Evolutionary conservation across 2,329 filamentous ascomycete species (phyloP).

Genomic region (Sporothrix brunneoviolacea): DNA sequence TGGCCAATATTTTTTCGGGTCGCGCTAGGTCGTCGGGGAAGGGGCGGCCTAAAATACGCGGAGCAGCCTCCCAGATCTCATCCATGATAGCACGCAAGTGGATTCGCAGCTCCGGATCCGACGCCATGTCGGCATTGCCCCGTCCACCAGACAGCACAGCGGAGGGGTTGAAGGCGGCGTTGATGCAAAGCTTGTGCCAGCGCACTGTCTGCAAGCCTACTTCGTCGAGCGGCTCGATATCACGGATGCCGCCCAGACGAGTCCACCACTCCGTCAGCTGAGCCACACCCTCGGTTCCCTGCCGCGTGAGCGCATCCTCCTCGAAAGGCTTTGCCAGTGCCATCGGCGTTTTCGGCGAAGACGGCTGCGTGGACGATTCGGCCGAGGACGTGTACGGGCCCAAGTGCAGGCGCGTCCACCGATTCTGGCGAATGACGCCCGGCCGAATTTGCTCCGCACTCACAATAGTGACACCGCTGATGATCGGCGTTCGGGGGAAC

Average conservation of each 20-base stretch:
- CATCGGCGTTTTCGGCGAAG: not conserved
- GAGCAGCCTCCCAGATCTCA: slow-evolving; percentile 60
- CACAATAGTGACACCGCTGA: slow-evolving; percentile 63
- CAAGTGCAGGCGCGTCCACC: slow-evolving; percentile 66
- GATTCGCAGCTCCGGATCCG: slow-evolving; percentile 53
- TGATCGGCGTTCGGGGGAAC: slow-evolving; percentile 53
- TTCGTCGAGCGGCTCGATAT: slow-evolving; percentile 54
- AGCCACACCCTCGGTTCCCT: slow-evolving; percentile 37
- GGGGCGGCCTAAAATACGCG: slow-evolving; percentile 53
- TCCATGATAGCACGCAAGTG: slow-evolving; percentile 63
- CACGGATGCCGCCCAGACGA: slow-evolving; percentile 53
- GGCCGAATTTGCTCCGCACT: slow-evolving; percentile 59
- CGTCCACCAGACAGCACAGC: slow-evolving; percentile 59
- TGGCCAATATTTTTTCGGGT: slow-evolving; percentile 56
- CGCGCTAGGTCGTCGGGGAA: slow-evolving; percentile 55
- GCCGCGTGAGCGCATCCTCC: slow-evolving; percentile 10
- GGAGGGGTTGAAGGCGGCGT: slow-evolving; percentile 67
- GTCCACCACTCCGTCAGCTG: slow-evolving; percentile 49
- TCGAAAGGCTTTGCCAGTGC: not conserved
- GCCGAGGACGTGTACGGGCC: slow-evolving; percentile 54
- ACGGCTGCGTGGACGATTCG: slow-evolving; percentile 1
- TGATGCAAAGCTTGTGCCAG: slow-evolving; percentile 74
- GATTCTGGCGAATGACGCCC: slow-evolving; percentile 61
- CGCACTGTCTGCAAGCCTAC: slow-evolving; percentile 61
- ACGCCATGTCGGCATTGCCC: slow-evolving; percentile 58